phyloP scores from a whole-genome alignment of 2,329 filamentous ascomycete genomes.

The Amphichorda felina region DNA sequence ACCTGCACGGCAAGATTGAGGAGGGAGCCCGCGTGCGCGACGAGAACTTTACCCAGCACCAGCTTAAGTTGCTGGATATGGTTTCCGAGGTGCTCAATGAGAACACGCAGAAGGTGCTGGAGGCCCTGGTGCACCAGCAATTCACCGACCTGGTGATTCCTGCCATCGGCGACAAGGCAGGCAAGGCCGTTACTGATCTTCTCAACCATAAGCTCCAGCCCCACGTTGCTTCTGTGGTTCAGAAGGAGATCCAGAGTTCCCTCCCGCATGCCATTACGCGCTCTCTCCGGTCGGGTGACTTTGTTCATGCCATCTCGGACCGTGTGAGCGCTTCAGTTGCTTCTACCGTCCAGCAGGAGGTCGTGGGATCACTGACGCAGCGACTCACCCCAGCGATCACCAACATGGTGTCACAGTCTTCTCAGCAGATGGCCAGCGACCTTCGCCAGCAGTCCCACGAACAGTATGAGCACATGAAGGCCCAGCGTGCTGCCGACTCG shows the following conservation, averaged over 20 bases:
- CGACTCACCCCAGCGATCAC: constrained; percentile 57
- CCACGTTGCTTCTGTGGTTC: constrained; percentile 52
- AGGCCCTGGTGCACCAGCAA: constrained; percentile 63
- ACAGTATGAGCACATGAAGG: constrained; percentile 36
- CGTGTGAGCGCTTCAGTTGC: constrained; percentile 56
- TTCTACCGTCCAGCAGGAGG: constrained; percentile 56
- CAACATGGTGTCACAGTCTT: constrained; percentile 50
- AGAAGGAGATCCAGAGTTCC: constrained; percentile 59
- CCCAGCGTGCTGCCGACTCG: constrained; percentile 36
- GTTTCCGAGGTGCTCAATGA: constrained; percentile 49
- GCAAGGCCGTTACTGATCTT: constrained; percentile 58
- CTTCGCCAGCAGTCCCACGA: constrained; percentile 50
- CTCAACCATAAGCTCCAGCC: constrained; percentile 56
- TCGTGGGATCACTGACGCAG: constrained; percentile 47
- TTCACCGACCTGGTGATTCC: constrained; percentile 70
- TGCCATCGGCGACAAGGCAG: constrained; percentile 54
- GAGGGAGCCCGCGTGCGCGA: constrained; percentile 50
- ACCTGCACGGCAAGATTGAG: constrained; percentile 49
- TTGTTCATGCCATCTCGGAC: constrained; percentile 59
- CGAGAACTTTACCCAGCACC: constrained; percentile 37
- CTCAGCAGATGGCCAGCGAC: constrained; percentile 56
- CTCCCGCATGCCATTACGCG: constrained; percentile 50
- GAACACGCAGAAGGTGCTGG: constrained; percentile 59
- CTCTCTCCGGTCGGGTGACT: constrained; percentile 57
- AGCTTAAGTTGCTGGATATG: constrained; percentile 42